Percentiles rank a stretch among this genome's conserved stretches.
Conservation (phyloP, 192 early-diverging fungal genomes). For the Podochytrium sp. region DNA sequence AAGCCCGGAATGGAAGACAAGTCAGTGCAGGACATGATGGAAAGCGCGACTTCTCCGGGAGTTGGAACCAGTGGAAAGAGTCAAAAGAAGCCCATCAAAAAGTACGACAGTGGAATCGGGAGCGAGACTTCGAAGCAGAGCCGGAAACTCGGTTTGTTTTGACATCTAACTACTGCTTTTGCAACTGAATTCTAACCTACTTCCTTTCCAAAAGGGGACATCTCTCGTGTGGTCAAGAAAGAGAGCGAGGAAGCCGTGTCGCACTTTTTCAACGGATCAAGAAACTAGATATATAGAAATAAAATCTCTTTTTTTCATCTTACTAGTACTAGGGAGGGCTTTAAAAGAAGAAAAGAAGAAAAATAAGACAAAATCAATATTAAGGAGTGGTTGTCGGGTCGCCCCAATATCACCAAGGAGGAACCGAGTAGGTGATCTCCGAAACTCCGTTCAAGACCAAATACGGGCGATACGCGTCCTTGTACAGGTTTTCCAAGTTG, state of each 20-base stretch:
- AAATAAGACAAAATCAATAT: neutral
- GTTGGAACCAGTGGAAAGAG: neutral
- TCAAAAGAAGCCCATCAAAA: neutral
- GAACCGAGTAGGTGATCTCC: constrained; percentile 22
- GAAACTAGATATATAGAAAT: neutral
- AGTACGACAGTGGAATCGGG: constrained; percentile 2
- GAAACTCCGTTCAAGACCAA: constrained; percentile 56
- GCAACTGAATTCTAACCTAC: neutral
- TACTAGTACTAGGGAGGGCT: neutral
- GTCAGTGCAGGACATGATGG: neutral
- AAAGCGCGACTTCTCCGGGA: too few relatives aligned
- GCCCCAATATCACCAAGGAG: neutral
- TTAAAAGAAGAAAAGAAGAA: neutral
- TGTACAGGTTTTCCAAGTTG: constrained; percentile 43
- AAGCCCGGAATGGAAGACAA: constrained; percentile 18
- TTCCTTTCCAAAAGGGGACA: too few relatives aligned
- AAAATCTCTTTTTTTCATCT: neutral
- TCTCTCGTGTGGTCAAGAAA: neutral
- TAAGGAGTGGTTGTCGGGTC: neutral
- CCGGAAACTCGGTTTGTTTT: neutral
- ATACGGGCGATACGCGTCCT: constrained; percentile 59
- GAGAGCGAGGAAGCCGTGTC: neutral
- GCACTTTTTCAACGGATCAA: constrained; percentile 3
- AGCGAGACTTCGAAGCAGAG: neutral
- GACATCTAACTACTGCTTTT: neutral